Base-by-base conservation (phyloP, 2,329 filamentous ascomycete genomes). In the Colletotrichum lini region DNA sequence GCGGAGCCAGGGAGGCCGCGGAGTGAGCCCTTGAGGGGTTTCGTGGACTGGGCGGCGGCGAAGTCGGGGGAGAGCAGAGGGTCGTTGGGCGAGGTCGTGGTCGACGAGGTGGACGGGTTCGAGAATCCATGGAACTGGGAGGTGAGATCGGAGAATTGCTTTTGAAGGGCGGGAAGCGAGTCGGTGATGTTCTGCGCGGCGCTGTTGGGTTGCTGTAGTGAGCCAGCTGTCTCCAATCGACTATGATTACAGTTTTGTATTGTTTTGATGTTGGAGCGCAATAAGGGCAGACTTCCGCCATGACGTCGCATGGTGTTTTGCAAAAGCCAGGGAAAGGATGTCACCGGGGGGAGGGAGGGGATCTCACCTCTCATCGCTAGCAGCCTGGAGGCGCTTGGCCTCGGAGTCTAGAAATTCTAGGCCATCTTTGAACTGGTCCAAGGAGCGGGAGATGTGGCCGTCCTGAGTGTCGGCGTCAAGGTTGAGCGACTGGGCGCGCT, bases 351-450 rank as follows among this genome's bases (percentile, higher is more conserved):
- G 54, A 59, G 53, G 54, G 64, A 61, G 53, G 74, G 35, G 35
- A 10, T 2, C 86, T 74, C 83, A 93, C 91, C 85, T 82, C 77
- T 91, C 89, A 76, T 94, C 90, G 72, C 88, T 90, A 1, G 86
- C 84, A 69, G 91, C 89, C 75, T 90, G 85, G 71, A 94, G 85
- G 50, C 91, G 88, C 74, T 86, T 84, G 79, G 88, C 85, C 78
- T 94, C 91, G 66, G 86, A 83, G 76, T 92, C 88, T 58, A 97
- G 85, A 9, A 87, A 84, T 65, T 92, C 90, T 70, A 99, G 88
- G 30, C 95, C 95, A 75, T 95, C 92, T 67, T 91, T 90, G 74
- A 99, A 89, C 74, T 95, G 94, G 70, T 97, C 94, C 62, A 99
- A 86, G 3, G 95, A 98, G 63, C 94, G 90, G 18, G 93, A 93